Percentiles rank a stretch among this genome's conserved stretches.
Evolutionary conservation across 1,284 basidiomycete species (phyloP).

Genomic region (Naganishia liquefaciens): DNA sequence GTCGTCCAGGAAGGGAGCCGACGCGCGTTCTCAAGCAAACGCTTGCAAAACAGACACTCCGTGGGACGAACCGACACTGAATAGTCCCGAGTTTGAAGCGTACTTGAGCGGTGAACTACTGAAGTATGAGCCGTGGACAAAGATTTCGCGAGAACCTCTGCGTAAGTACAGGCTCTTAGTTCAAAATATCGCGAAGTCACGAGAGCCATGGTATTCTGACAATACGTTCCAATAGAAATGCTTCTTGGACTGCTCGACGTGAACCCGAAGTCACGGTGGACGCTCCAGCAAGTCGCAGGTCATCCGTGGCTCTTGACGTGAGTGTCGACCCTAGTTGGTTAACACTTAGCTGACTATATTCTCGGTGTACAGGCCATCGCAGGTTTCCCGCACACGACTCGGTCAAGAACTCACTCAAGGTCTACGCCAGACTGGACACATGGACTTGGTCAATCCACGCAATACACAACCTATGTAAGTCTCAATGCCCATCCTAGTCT

Average conservation of each 20-base stretch:
- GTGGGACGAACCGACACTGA: conserved; percentile 88
- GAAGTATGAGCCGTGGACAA: conserved; percentile 76
- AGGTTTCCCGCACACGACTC: conserved; percentile 65
- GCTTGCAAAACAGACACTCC: conserved; percentile 71
- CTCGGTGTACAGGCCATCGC: conserved; percentile 63
- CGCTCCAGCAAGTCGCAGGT: conserved; percentile 65
- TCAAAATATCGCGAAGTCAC: not conserved
- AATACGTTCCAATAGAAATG: conserved; percentile 60
- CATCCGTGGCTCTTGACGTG: conserved; percentile 81
- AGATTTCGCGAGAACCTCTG: conserved; percentile 63
- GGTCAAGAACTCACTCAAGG: conserved; percentile 70
- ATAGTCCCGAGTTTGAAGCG: conserved; percentile 74
- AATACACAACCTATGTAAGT: conserved; percentile 16
- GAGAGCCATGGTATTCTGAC: not conserved
- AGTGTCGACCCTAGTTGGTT: conserved; percentile 32
- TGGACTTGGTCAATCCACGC: conserved; percentile 60
- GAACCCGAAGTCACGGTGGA: conserved; percentile 70
- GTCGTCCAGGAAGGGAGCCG: conserved; percentile 46
- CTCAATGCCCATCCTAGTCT: not conserved
- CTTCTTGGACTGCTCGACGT: conserved; percentile 72
- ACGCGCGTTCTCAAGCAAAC: not conserved
- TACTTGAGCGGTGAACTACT: conserved; percentile 78
- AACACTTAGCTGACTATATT: conserved; percentile 8
- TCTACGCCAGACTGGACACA: conserved; percentile 67
- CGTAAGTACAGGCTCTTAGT: conserved; percentile 56